Conservation (phyloP, 2,329 filamentous ascomycete species). For the Lachnellula hyalina region DNA sequence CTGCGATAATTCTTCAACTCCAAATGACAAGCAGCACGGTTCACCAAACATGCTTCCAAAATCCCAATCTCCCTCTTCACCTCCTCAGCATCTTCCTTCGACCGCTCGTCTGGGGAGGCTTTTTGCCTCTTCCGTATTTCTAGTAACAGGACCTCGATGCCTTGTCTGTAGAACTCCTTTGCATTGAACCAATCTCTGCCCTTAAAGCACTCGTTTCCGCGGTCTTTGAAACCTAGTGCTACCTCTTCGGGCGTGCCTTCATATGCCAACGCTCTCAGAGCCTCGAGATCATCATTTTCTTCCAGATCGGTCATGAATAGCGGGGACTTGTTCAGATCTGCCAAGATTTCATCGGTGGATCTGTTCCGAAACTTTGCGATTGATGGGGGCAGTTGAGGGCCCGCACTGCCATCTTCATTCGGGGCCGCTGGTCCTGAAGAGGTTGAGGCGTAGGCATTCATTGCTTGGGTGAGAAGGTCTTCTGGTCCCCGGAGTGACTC, state of each 20-base stretch:
- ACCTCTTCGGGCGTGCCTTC: slow-evolving; percentile 87
- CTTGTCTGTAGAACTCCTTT: slow-evolving; percentile 86
- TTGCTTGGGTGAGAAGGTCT: slow-evolving; percentile 27
- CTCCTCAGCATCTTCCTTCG: slow-evolving; percentile 41
- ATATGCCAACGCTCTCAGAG: slow-evolving; percentile 83
- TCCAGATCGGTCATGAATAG: slow-evolving; percentile 95
- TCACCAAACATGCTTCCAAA: slow-evolving; percentile 74
- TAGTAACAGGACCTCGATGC: slow-evolving; percentile 63
- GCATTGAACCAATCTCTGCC: slow-evolving; percentile 73
- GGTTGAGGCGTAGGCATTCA: slow-evolving; percentile 17
- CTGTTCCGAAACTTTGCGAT: slow-evolving; percentile 53
- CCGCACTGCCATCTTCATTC: slow-evolving; percentile 20
- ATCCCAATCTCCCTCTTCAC: slow-evolving; percentile 50
- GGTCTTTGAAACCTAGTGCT: slow-evolving; percentile 77
- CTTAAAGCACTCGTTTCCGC: slow-evolving; percentile 84
- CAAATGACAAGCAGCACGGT: slow-evolving; percentile 85
- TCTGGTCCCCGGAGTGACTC: slow-evolving; percentile 13
- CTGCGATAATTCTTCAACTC: slow-evolving; percentile 84
- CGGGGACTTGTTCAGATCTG: slow-evolving; percentile 65
- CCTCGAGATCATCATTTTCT: slow-evolving; percentile 79
- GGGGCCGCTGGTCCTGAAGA: slow-evolving; percentile 1
- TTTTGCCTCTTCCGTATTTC: slow-evolving; percentile 54
- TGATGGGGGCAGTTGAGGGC: slow-evolving; percentile 45
- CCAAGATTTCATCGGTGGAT: slow-evolving; percentile 53
- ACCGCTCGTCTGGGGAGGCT: slow-evolving; percentile 32